Conservation (phyloP, 169 alveolate species). For the Plasmodium vivax region DNA sequence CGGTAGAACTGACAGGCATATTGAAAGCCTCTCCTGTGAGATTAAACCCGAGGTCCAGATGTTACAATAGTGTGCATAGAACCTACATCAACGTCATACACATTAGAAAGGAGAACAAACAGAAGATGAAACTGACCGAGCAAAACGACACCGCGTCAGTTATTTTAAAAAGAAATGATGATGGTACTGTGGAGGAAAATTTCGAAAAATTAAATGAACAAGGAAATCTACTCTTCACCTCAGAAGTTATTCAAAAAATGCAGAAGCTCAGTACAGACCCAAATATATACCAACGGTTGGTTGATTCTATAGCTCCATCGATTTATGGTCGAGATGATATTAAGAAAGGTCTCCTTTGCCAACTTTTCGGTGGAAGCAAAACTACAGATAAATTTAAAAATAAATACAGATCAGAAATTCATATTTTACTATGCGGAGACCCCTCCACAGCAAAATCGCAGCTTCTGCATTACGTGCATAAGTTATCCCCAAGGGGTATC, state of each 20-base stretch:
- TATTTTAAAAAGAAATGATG: slow-evolving; percentile 66
- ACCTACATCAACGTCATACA: slow-evolving; percentile 95
- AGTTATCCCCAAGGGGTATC: slow-evolving; percentile 96
- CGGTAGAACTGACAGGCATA: slow-evolving; percentile 97
- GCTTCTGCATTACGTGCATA: slow-evolving; percentile 95
- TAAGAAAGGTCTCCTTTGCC: slow-evolving; percentile 94
- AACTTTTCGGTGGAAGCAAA: slow-evolving; percentile 97
- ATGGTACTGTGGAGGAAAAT: slow-evolving; percentile 77
- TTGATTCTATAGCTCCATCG: slow-evolving; percentile 97
- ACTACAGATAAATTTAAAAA: slow-evolving; percentile 80
- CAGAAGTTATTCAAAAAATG: slow-evolving; percentile 85
- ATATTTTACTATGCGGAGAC: slow-evolving; percentile 98
- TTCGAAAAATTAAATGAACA: slow-evolving; percentile 73
- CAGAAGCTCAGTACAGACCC: slow-evolving; percentile 89
- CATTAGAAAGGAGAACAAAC: slow-evolving; percentile 81
- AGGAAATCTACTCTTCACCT: slow-evolving; percentile 77
- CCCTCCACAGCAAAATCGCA: slow-evolving; percentile 99
- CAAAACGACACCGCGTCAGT: slow-evolving; percentile 68
- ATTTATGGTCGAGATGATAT: slow-evolving; percentile 98
- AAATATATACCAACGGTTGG: slow-evolving; percentile 92
- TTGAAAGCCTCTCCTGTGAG: slow-evolving; percentile 95
- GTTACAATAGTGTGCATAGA: slow-evolving; percentile 91
- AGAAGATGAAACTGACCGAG: slow-evolving; percentile 74
- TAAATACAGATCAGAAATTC: slow-evolving; percentile 94
- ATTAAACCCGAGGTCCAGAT: slow-evolving; percentile 91